These are phyloP conservation scores for Xenosphaeropsis pyriputrescens DNA, from an alignment of 2,329 filamentous ascomycete species.

Conservation along the genomic window DNA sequence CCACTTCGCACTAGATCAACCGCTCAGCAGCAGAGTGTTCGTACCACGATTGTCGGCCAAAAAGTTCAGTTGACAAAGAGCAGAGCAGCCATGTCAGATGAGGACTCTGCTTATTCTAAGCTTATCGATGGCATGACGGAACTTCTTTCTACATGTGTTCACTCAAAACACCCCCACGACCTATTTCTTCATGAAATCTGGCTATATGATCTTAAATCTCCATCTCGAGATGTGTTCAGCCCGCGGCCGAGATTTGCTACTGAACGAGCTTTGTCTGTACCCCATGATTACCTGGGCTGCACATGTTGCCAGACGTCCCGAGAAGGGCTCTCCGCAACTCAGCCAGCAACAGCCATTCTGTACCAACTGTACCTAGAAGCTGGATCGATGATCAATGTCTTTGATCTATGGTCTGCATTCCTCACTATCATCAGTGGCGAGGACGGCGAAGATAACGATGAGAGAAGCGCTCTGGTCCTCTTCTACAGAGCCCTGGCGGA, in stretches of 20 bases:
- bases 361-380: conserved; percentile 72
- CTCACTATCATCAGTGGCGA: conserved; percentile 35
- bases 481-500: conserved; percentile 84
- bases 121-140: conserved; percentile 43
- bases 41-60: conserved; percentile 69
- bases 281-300: conserved; percentile 67
- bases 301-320: conserved; percentile 43
- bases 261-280: conserved; percentile 55
- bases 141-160: conserved; percentile 31
- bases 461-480: conserved; percentile 49
- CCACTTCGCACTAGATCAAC: conserved; percentile 62
- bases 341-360: conserved; percentile 58
- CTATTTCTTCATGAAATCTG: conserved; percentile 57
- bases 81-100: conserved; percentile 52
- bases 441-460: conserved; percentile 24
- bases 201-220: conserved; percentile 58
- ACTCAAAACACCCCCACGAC: conserved; percentile 21
- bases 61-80: conserved; percentile 69
- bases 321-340: conserved; percentile 37
- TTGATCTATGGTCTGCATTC: conserved; percentile 69
- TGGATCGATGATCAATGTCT: conserved; percentile 62
- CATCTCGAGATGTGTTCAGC: conserved; percentile 59
- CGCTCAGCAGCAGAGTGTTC: conserved; percentile 51
- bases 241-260: conserved; percentile 57
- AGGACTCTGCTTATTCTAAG: conserved; percentile 56